Evolutionary conservation across 805 yeast species (phyloP).

Genomic region (Metschnikowia gelsemii): DNA sequence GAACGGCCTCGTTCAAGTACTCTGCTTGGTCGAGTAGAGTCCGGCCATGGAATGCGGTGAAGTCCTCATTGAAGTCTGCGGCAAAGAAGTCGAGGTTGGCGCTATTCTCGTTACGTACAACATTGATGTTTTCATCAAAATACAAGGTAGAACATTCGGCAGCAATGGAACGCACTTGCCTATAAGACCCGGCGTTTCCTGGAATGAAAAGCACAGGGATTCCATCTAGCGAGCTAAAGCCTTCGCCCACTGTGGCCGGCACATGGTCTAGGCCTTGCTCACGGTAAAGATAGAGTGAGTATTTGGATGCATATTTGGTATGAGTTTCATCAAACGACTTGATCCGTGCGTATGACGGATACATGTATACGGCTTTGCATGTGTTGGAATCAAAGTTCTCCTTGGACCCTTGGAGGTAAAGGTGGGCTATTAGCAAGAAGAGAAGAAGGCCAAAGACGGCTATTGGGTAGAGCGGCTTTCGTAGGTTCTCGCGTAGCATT

Average conservation of each 20-base stretch:
- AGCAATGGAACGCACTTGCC: slow-evolving; percentile 90
- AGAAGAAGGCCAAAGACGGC: slow-evolving; percentile 14
- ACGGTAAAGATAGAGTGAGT: slow-evolving; percentile 79
- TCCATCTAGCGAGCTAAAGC: slow-evolving; percentile 49
- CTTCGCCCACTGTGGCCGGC: slow-evolving; percentile 44
- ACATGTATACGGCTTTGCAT: slow-evolving; percentile 76
- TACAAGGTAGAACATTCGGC: slow-evolving; percentile 66
- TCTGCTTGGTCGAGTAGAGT: slow-evolving; percentile 93
- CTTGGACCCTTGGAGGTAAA: slow-evolving; percentile 12
- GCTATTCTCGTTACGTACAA: slow-evolving; percentile 29
- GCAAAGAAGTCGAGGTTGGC: slow-evolving; percentile 77
- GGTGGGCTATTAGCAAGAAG: slow-evolving; percentile 12
- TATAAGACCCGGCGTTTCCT: slow-evolving; percentile 94
- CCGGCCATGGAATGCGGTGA: slow-evolving; percentile 94
- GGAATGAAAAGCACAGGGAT: slow-evolving; percentile 92
- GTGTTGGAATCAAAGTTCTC: slow-evolving; percentile 37
- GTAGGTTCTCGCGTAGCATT: slow-evolving; percentile 15
- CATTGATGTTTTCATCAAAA: slow-evolving; percentile 33
- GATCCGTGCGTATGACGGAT: slow-evolving; percentile 77
- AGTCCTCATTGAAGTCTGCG: slow-evolving; percentile 93
- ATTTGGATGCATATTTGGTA: slow-evolving; percentile 72
- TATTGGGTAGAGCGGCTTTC: slow-evolving; percentile 18
- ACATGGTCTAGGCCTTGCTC: slow-evolving; percentile 70
- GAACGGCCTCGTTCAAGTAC: slow-evolving; percentile 83
- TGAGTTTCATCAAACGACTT: slow-evolving; percentile 69